Evolutionary conservation across 75 land plant species (phyloP).

Genomic region (Cunninghamia lanceolata): DNA sequence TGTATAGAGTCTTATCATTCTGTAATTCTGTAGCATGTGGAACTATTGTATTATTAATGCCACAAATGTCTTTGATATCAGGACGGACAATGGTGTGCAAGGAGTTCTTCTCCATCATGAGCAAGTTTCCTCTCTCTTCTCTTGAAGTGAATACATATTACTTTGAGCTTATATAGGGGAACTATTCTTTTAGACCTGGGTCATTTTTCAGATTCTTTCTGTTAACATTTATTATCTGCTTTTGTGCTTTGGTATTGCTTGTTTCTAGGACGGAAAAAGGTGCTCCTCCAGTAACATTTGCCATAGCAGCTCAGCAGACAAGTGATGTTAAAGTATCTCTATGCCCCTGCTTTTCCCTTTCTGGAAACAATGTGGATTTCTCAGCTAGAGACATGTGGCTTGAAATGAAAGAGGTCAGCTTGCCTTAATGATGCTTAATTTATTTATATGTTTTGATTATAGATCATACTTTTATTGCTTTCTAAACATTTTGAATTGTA

Average conservation of each 20-base stretch:
- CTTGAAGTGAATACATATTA: neutral
- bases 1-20: neutral
- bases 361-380: constrained; percentile 48
- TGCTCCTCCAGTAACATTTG: constrained; percentile 73
- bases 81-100: constrained; percentile 66
- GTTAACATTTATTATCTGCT: neutral
- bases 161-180: neutral
- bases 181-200: neutral
- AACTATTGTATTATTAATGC: neutral
- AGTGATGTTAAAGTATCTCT: constrained; percentile 61
- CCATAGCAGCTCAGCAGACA: constrained; percentile 79
- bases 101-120: constrained; percentile 86
- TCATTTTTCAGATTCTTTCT: neutral
- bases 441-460: neutral
- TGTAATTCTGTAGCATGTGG: neutral
- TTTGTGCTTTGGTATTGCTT: neutral
- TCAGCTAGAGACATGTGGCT: constrained; percentile 91
- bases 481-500: neutral
- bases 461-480: neutral
- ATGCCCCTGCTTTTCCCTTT: constrained; percentile 76
- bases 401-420: constrained; percentile 84
- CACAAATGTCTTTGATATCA: constrained; percentile 10
- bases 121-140: constrained; percentile 30
- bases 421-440: neutral
- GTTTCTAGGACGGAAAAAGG: constrained; percentile 69